Conservation (phyloP, 1,284 basidiomycete genomes). For the Rhizopogon parksii region DNA sequence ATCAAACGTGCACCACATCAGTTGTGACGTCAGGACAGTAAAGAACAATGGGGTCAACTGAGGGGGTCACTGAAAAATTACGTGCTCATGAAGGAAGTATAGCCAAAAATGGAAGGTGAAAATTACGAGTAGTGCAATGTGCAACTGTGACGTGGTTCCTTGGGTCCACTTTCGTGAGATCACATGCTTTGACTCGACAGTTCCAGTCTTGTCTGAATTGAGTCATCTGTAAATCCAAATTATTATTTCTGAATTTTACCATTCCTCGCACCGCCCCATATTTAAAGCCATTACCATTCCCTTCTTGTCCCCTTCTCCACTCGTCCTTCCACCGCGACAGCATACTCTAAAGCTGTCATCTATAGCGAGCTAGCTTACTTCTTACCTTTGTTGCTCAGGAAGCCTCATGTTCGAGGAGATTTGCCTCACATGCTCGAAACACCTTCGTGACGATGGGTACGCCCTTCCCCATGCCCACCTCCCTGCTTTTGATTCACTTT, state of each 20-base stretch:
- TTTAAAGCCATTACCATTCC: slow-evolving; percentile 21
- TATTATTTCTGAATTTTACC: slow-evolving; percentile 28
- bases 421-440: slow-evolving; percentile 62
- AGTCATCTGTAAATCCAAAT: slow-evolving; percentile 27
- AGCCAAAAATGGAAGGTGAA: background rate
- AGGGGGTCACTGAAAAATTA: too few relatives aligned
- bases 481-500: slow-evolving; percentile 16
- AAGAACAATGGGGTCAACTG: too few relatives aligned
- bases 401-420: slow-evolving; percentile 66
- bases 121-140: background rate
- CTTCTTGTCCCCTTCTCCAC: slow-evolving; percentile 15
- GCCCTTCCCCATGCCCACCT: slow-evolving; percentile 21
- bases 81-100: too few relatives aligned
- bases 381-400: slow-evolving; percentile 12
- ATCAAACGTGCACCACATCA: slow-evolving; percentile 13
- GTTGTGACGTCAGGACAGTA: too few relatives aligned
- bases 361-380: background rate
- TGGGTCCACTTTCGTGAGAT: slow-evolving; percentile 4
- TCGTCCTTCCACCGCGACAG: slow-evolving; percentile 8
- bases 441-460: slow-evolving; percentile 55
- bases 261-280: slow-evolving; percentile 32
- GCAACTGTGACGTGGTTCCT: slow-evolving; percentile 5
- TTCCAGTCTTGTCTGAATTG: slow-evolving; percentile 24
- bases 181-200: slow-evolving; percentile 19
- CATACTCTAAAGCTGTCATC: background rate